Evolutionary conservation across 176 grass and related monocot species (phyloP).

Genomic region (Tillandsia leiboldiana): DNA sequence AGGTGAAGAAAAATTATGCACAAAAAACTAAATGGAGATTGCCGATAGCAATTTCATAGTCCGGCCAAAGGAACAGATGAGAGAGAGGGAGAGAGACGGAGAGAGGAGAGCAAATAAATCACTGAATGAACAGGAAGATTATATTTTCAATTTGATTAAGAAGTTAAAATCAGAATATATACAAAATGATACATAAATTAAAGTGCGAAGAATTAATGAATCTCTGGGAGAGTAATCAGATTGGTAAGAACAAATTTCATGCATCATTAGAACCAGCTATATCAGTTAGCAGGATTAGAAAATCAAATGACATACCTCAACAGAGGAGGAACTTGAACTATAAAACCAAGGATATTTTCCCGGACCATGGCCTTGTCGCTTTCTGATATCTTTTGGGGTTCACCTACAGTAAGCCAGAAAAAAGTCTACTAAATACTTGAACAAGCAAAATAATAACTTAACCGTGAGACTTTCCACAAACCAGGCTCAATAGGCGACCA

Average conservation of each 20-base stretch:
- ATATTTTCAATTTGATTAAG: not conserved
- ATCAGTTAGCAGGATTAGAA: not conserved
- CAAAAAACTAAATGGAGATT: not conserved
- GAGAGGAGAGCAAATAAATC: not conserved
- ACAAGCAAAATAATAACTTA: constrained; percentile 10
- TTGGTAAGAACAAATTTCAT: constrained; percentile 7
- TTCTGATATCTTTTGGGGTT: constrained; percentile 53
- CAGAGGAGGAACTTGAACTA: constrained; percentile 76
- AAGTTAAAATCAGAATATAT: not conserved
- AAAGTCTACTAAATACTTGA: constrained; percentile 8
- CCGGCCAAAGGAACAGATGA: not conserved
- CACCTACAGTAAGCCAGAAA: constrained; percentile 37
- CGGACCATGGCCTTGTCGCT: constrained; percentile 65
- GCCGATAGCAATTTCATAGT: not conserved
- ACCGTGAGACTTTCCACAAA: not conserved
- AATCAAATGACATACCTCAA: constrained; percentile 53
- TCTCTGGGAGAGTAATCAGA: not conserved
- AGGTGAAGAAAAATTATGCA: not conserved
- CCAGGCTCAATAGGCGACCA: constrained; percentile 77
- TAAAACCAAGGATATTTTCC: constrained; percentile 82
- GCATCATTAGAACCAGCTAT: not conserved
- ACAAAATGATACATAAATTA: not conserved
- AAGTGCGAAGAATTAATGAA: not conserved
- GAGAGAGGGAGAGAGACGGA: not conserved
- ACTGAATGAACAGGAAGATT: not conserved